Evolutionary conservation across 805 yeast genomes (phyloP).

Genomic region (Candida fluviatilis): DNA sequence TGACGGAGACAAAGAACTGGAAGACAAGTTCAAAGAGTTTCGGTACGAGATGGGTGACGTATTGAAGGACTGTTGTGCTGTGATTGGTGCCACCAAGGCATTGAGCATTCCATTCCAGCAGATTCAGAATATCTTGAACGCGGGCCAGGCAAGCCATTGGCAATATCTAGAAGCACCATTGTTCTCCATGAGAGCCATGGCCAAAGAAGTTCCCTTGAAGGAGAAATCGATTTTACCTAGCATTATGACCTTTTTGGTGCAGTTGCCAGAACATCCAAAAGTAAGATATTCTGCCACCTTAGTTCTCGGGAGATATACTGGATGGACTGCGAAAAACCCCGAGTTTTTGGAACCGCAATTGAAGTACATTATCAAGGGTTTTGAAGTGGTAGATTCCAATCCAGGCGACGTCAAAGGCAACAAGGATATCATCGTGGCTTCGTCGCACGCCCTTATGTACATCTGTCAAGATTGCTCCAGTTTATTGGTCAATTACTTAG

Average conservation of each 20-base stretch:
- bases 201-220: conserved; percentile 70
- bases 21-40: conserved; percentile 90
- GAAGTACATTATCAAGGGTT: conserved; percentile 78
- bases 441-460: conserved; percentile 90
- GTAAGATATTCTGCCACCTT: conserved; percentile 89
- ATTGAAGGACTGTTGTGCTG: conserved; percentile 91
- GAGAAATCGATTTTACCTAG: conserved; percentile 71
- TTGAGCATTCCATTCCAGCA: conserved; percentile 64
- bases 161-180: conserved; percentile 87
- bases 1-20: conserved; percentile 67
- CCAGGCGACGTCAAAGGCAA: conserved; percentile 15
- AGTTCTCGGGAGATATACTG: conserved; percentile 92
- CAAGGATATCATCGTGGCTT: conserved; percentile 67
- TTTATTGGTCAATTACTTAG: conserved; percentile 60
- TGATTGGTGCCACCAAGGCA: conserved; percentile 73
- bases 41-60: conserved; percentile 98
- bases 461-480: conserved; percentile 88
- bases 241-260: conserved; percentile 63
- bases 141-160: conserved; percentile 54
- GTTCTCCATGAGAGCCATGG: conserved; percentile 90
- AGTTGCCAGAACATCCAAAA: conserved; percentile 79
- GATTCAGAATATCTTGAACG: conserved; percentile 42
- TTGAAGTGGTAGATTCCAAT: conserved; percentile 29
- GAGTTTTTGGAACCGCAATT: conserved; percentile 77
- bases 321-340: conserved; percentile 89